Evolutionary conservation across 441 rosid species (phyloP), one percentile per base, ranked within the genome.

Genomic region (Euphorbia schlechtendalii): DNA sequence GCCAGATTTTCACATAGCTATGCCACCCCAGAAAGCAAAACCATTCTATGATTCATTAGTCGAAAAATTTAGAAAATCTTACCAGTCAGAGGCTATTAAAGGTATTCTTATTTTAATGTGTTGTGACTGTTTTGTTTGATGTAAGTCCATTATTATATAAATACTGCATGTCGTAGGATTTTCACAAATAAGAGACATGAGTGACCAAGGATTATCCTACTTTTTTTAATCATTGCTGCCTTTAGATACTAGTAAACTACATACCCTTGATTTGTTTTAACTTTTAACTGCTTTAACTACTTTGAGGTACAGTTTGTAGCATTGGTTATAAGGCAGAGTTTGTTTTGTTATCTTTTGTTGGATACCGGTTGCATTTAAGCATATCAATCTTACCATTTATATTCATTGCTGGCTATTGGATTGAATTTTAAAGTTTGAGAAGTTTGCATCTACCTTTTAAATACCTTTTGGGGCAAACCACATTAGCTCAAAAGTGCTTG

Each of bases 1-100:
- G 82, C 96, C 92, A 0, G 96, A 93, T 81, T 93, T 90, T 76
- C 97, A 93, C 54, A 85, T 88, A 18, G 97, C 96, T 0, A 88
- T 92, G 96, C 85, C 98, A 0, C 95, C 97, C n/a, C 80, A 86
- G 73, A 81, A 79, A 62, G 97, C 98, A 0, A 86, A 82, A 65
- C 83, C 96, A 0, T 88, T 85, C 74, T 90, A 90, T 53, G 87
- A 83, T 40, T 80, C 87, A 13, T 63, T 91, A 46, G 85, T 87
- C 0, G 94, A 87, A 32, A 83, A 71, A 59, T 91, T 88, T 66
- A 74, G 66, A 41, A 83, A 73, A 69, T 71, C 90, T 27, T 91
- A 88, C 72, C 73, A 24, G 5, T 78, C 81, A 0, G 88, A 87
- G 59, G 82, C 83, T 9, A 46, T 91, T 1, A 83, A 87, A 84